phyloP scores from a whole-genome alignment of 192 early-diverging fungal species.

The Phlyctochytrium planicorne region DNA sequence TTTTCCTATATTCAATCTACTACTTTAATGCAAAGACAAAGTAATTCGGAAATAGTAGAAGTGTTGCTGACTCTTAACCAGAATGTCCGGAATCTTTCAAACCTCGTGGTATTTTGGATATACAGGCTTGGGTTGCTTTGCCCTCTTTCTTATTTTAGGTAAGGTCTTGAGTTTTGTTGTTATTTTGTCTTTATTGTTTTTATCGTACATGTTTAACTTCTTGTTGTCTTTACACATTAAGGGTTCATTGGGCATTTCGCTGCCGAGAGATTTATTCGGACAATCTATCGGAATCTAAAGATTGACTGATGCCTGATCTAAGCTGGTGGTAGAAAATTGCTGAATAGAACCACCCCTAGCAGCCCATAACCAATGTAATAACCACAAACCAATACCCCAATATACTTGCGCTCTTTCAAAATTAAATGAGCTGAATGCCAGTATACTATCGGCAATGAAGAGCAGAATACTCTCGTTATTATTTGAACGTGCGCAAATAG shows the following conservation, averaged over 20 bases:
- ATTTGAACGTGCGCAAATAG: conserved; percentile 91
- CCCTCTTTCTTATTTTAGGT: conserved; percentile 75
- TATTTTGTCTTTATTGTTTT: background rate
- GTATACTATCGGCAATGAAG: conserved; percentile 73
- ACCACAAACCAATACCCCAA: too few species aligned
- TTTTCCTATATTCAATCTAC: conserved; percentile 84
- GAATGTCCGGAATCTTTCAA: conserved; percentile 76
- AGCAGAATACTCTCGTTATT: conserved; percentile 76
- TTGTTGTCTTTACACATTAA: too few species aligned
- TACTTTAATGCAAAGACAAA: conserved; percentile 78
- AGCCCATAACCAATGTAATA: conserved; percentile 79
- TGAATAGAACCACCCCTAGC: conserved; percentile 79
- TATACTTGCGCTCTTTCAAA: too few species aligned
- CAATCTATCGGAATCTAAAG: conserved; percentile 84
- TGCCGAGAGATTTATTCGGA: conserved; percentile 73
- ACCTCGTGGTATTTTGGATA: conserved; percentile 90
- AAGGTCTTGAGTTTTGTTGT: conserved; percentile 28
- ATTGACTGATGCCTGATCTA: conserved; percentile 46
- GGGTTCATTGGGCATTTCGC: conserved; percentile 72
- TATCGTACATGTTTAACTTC: too few species aligned
- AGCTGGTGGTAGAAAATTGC: conserved; percentile 85
- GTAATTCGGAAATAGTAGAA: conserved; percentile 40
- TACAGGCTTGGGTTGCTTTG: conserved; percentile 71
- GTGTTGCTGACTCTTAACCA: conserved; percentile 22
- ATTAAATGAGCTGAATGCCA: too few species aligned